These are phyloP conservation scores for Rutidosis leptorrhynchoides DNA, from an alignment of 129 eudicot species.

Conservation along the genomic window DNA sequence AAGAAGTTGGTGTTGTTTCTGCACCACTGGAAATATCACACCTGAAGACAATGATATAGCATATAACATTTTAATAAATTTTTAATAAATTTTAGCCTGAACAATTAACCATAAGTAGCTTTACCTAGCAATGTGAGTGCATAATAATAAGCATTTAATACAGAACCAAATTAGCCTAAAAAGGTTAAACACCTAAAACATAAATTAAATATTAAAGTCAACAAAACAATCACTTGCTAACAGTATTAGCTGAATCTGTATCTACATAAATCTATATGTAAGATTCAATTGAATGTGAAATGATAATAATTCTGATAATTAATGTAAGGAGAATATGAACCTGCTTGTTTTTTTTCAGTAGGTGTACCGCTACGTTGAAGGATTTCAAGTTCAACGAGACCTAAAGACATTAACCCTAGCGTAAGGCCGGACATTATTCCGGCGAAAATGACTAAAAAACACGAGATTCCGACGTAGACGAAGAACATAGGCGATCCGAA, in stretches of 20 bases:
- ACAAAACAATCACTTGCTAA: no score
- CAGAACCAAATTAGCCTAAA: not conserved
- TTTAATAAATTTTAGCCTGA: no score
- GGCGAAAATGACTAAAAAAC: slow-evolving; percentile 67
- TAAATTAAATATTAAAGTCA: no score
- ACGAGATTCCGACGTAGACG: slow-evolving; percentile 69
- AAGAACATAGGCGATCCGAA: slow-evolving; percentile 73
- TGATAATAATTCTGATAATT: not conserved
- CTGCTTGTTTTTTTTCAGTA: slow-evolving; percentile 83
- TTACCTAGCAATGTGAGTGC: not conserved
- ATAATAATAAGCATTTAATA: not conserved
- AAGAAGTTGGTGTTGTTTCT: slow-evolving; percentile 96
- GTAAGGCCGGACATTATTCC: slow-evolving; percentile 97
- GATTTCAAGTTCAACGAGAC: slow-evolving; percentile 95
- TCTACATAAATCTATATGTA: not conserved
- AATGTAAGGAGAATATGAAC: slow-evolving; percentile 17
- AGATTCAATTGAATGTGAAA: not conserved
- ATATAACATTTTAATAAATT: slow-evolving; percentile 19
- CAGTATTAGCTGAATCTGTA: not conserved
- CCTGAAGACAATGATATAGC: slow-evolving; percentile 47
- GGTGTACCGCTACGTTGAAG: slow-evolving; percentile 86
- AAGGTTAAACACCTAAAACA: not conserved
- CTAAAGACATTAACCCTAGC: slow-evolving; percentile 88
- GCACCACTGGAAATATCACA: slow-evolving; percentile 83
- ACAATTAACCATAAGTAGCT: slow-evolving; percentile 20